phyloP scores from a whole-genome alignment of 2,329 filamentous ascomycete species.

The Albophoma yamanashiensis region DNA sequence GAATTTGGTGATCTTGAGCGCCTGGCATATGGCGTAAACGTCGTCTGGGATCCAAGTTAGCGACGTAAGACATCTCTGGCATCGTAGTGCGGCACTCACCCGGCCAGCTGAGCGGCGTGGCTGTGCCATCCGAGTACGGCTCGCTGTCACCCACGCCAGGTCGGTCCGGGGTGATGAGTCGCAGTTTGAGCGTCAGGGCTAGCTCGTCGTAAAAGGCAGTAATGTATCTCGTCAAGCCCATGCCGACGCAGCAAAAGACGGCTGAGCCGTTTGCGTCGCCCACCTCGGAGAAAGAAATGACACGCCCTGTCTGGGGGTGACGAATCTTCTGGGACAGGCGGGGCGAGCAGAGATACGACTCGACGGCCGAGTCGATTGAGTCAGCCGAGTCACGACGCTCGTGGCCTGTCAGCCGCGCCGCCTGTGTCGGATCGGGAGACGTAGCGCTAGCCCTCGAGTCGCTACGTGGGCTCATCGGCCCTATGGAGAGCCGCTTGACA shows the following conservation, averaged over 20 bases:
- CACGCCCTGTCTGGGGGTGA: constrained; percentile 74
- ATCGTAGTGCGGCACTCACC: constrained; percentile 42
- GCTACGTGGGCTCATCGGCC: constrained; percentile 28
- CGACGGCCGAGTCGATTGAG: constrained; percentile 80
- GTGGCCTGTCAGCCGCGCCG: constrained; percentile 38
- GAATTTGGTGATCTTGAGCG: constrained; percentile 88
- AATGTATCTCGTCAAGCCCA: constrained; percentile 92
- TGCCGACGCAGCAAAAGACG: constrained; percentile 93
- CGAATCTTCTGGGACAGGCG: constrained; percentile 79
- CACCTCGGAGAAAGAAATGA: constrained; percentile 94
- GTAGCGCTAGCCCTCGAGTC: constrained; percentile 22
- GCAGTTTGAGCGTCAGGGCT: constrained; percentile 74
- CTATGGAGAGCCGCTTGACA: constrained; percentile 46
- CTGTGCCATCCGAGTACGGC: constrained; percentile 67
- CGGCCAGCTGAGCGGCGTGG: constrained; percentile 87
- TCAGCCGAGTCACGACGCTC: constrained; percentile 71
- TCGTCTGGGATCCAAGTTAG: constrained; percentile 41
- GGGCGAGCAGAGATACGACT: constrained; percentile 72
- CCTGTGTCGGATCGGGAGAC: constrained; percentile 16
- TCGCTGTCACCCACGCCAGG: constrained; percentile 92
- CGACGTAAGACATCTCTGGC: too few relatives aligned
- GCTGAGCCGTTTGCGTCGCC: constrained; percentile 85
- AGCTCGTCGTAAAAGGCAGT: constrained; percentile 97
- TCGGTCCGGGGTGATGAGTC: constrained; percentile 86
- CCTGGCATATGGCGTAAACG: constrained; percentile 86